A percentile compares a stretch with the other conserved stretches of the same genome.
Evolutionary conservation across 495 filamentous ascomycete genomes (phyloP).

Genomic region (Aspergillus biplanus): DNA sequence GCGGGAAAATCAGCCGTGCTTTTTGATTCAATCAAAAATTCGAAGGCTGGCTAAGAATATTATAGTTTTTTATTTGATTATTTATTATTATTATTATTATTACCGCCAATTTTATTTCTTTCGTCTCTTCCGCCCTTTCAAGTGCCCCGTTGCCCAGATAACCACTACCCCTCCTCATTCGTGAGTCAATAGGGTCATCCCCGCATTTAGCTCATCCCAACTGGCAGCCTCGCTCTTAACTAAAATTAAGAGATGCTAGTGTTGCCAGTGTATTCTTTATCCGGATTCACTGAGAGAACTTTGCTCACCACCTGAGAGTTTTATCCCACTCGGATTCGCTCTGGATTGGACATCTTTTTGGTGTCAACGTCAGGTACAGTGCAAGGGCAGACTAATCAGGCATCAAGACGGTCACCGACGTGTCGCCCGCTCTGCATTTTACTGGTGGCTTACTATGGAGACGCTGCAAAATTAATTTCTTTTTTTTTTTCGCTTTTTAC

Average conservation of each 20-base stretch:
- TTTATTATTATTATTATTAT: neutral
- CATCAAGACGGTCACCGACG: slow-evolving; percentile 8
- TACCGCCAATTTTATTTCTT: slow-evolving; percentile 18
- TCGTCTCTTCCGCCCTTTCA: neutral
- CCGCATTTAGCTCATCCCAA: neutral
- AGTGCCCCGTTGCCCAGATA: neutral
- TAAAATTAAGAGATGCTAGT: neutral
- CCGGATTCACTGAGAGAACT: neutral
- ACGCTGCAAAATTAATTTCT: slow-evolving; percentile 5
- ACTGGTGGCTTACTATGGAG: slow-evolving; percentile 15
- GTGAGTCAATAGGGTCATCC: neutral
- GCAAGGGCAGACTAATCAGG: slow-evolving; percentile 15
- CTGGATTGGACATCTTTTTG: neutral
- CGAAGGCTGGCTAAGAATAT: too few relatives aligned
- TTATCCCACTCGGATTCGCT: neutral
- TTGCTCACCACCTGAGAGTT: neutral
- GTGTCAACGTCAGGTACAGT: slow-evolving; percentile 16
- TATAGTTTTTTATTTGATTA: slow-evolving; percentile 24
- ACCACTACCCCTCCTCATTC: neutral
- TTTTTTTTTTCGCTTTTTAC: neutral
- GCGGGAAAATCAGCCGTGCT: neutral
- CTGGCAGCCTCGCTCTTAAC: neutral
- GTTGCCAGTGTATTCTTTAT: neutral
- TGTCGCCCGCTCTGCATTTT: neutral
- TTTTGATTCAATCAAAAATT: neutral